Evolutionary conservation across 805 yeast species (phyloP).

Genomic region (Wickerhamiella bombiphila): DNA sequence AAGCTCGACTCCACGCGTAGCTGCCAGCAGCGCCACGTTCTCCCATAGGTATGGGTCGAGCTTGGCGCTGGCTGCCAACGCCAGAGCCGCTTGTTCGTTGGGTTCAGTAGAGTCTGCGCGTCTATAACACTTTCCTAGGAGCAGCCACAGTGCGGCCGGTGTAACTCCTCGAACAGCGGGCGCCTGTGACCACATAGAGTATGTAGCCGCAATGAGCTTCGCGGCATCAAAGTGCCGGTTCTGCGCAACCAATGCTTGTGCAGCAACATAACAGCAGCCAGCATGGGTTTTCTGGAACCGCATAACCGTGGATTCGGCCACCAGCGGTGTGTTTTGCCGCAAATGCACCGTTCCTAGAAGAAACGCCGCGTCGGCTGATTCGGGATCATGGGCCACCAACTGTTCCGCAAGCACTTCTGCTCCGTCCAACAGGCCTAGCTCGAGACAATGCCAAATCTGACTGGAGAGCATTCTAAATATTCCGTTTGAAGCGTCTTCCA

Average conservation of each 20-base stretch:
- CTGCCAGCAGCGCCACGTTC: constrained; percentile 62
- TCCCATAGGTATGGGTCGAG: constrained; percentile 76
- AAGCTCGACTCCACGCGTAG: constrained; percentile 49
- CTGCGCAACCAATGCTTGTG: constrained; percentile 46
- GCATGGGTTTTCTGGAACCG: constrained; percentile 38
- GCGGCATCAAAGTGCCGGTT: constrained; percentile 49
- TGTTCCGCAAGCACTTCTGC: constrained; percentile 85
- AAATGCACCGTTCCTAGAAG: constrained; percentile 54
- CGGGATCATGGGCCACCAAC: constrained; percentile 43
- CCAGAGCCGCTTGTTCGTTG: constrained; percentile 44
- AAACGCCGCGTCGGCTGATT: constrained; percentile 47
- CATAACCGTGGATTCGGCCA: constrained; percentile 25
- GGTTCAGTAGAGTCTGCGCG: constrained; percentile 35
- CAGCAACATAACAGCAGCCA: constrained; percentile 68
- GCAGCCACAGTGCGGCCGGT: constrained; percentile 46
- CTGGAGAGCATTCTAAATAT: constrained; percentile 26
- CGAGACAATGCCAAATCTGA: constrained; percentile 55
- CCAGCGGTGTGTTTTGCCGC: constrained; percentile 43
- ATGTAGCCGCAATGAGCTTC: constrained; percentile 27
- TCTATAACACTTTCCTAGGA: constrained; percentile 54
- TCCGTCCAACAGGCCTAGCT: constrained; percentile 49
- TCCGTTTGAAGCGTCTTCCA: too few relatives aligned
- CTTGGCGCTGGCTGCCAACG: constrained; percentile 54
- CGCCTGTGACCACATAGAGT: not conserved
- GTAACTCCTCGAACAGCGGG: constrained; percentile 30